Conservation (phyloP, 768 basidiomycete species). For the Kwoniella pini region DNA sequence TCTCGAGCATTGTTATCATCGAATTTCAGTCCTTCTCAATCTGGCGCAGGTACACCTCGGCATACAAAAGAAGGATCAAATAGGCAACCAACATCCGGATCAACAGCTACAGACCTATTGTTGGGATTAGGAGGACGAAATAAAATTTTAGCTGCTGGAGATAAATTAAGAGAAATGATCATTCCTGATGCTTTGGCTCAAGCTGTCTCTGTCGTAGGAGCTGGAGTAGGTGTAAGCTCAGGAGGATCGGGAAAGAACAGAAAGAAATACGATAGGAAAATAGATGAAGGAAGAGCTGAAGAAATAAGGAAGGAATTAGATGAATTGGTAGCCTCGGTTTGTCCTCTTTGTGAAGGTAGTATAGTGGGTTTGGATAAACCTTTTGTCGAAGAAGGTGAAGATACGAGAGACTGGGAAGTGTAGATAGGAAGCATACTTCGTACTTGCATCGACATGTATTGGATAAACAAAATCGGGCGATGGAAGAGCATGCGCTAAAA, state of each 20-base stretch:
- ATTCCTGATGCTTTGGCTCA: constrained; percentile 88
- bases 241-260: constrained; percentile 55
- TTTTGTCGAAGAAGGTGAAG: constrained; percentile 72
- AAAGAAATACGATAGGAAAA: constrained; percentile 57
- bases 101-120: constrained; percentile 44
- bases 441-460: too few relatives aligned
- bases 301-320: constrained; percentile 81
- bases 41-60: constrained; percentile 27
- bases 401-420: constrained; percentile 59
- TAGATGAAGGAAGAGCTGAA: constrained; percentile 65
- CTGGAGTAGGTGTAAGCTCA: constrained; percentile 45
- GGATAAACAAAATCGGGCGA: too few relatives aligned
- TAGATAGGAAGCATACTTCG: too few relatives aligned
- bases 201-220: constrained; percentile 63
- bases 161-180: constrained; percentile 85
- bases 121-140: constrained; percentile 50
- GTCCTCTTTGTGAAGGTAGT: constrained; percentile 84
- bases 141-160: constrained; percentile 83
- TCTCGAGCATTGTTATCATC: constrained; percentile 44
- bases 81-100: constrained; percentile 32
- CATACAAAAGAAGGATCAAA: constrained; percentile 8
- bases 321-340: constrained; percentile 80
- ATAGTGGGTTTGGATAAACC: constrained; percentile 85
- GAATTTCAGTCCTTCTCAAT: constrained; percentile 28
- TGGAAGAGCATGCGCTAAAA: too few relatives aligned